Evolutionary conservation across 202 grass and related monocot species (phyloP).

Genomic region (Brachypodium distachyon): DNA sequence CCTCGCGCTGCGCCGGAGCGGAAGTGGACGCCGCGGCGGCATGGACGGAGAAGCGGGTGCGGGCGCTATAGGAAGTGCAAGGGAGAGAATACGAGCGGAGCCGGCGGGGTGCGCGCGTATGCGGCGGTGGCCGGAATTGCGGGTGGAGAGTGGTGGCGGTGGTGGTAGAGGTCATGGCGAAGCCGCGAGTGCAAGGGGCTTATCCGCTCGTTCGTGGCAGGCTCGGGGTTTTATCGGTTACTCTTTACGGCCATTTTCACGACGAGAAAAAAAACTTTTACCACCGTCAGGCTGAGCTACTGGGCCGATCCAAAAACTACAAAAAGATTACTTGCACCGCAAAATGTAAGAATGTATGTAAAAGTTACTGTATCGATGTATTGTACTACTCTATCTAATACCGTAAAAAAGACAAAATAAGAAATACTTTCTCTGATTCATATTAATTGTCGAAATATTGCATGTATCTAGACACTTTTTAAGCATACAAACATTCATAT

Average conservation of each 20-base stretch:
- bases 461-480: too few species aligned
- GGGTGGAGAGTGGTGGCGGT: constrained; percentile 23
- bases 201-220: constrained; percentile 18
- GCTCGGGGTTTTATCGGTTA: neutral
- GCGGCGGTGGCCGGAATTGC: constrained; percentile 28
- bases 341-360: too few species aligned
- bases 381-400: too few species aligned
- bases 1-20: constrained; percentile 27
- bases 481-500: too few species aligned
- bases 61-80: neutral
- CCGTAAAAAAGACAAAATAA: too few species aligned
- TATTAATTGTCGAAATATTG: too few species aligned
- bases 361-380: too few species aligned
- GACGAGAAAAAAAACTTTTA: too few species aligned
- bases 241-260: neutral
- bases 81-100: neutral
- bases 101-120: neutral
- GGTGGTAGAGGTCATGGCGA: constrained; percentile 31
- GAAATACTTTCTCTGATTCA: too few species aligned
- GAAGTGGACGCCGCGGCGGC: constrained; percentile 26
- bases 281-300: too few species aligned
- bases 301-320: too few species aligned
- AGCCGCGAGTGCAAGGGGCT: constrained; percentile 16
- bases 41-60: neutral
- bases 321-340: too few species aligned